A percentile compares a stretch with the other conserved stretches of the same genome.
phyloP scores from a whole-genome alignment of 2,329 filamentous ascomycete genomes.

The Penicillium sp. region DNA sequence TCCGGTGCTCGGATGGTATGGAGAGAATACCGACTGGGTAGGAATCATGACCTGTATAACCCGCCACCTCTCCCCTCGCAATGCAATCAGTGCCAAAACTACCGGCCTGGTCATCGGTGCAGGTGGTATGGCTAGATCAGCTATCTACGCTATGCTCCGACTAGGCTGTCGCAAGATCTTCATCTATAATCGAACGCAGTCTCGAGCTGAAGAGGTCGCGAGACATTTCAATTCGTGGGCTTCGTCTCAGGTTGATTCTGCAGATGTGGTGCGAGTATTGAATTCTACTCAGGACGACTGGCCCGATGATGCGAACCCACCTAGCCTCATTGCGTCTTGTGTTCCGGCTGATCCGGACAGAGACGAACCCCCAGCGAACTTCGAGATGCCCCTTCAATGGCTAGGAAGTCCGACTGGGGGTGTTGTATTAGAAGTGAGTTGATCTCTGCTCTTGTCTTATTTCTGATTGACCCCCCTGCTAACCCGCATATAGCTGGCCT shows the following conservation, averaged over 20 bases:
- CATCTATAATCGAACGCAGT: conserved; percentile 71
- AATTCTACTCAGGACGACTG: conserved; percentile 63
- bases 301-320: conserved; percentile 65
- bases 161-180: conserved; percentile 77
- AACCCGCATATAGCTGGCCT: conserved; percentile 53
- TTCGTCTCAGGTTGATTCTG: conserved; percentile 42
- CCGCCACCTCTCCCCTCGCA: conserved; percentile 50
- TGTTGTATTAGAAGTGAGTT: conserved; percentile 69
- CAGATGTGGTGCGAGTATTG: conserved; percentile 57
- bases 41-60: conserved; percentile 48
- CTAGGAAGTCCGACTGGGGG: conserved; percentile 73
- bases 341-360: conserved; percentile 73
- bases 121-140: conserved; percentile 78
- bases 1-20: conserved; percentile 47
- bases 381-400: conserved; percentile 72
- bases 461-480: conserved; percentile 24
- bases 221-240: conserved; percentile 67
- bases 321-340: conserved; percentile 76
- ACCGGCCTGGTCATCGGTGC: conserved; percentile 61
- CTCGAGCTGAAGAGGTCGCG: conserved; percentile 70
- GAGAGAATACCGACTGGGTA: conserved; percentile 51
- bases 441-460: background rate
- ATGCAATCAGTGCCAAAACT: conserved; percentile 57
- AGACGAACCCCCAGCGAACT: conserved; percentile 67
- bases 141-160: conserved; percentile 77